Evolutionary conservation across 495 filamentous ascomycete species (phyloP), one percentile per base, ranked within the genome.

Genomic region (Neurospora sp.): DNA sequence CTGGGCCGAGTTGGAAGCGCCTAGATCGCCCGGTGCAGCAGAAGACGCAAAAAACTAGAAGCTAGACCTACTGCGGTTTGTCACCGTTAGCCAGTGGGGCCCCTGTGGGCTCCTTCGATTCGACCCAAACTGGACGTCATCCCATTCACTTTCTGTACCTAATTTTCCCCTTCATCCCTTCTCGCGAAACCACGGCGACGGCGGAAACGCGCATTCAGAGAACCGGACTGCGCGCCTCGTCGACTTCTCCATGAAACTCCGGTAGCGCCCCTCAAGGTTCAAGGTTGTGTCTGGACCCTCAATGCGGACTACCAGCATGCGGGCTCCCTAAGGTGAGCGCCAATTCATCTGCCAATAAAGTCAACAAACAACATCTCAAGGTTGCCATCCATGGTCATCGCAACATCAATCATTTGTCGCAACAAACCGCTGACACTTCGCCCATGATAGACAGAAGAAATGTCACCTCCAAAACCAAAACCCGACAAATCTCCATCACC

Each of bases 391-490:
- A 35, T 31, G 66, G 31, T 2, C 66, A 39, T 7, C 37, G 20
- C n/a, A 20, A 37, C n/a, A 20, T 27, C 23, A 23, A 3, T 4
- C 46, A 0, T 54, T 54, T 23, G 76, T 73, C 18, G 66, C 39
- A 27, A 72, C 70, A 39, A 40, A 37, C 70, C 62, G 76, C 75
- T 78, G 73, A 81, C 77, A 11, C 6, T 39, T 11, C 38, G 41
- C 42, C 42, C 69, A 69, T 20, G 41, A 31, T 14, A 39, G 37
- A 8, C 54, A 69, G 69, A 35, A 79, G 77, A 77, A 80, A 79
- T 81, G 79, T 74, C 78, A 71, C 77, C 77, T 31, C 74, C 77
- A 23, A 77, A 73, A 73, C 72, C 77, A 74, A 77, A 73, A 72
- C 72, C 77, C 72, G 74, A 79, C 48, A 77, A 81, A 42, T 11